Percentiles rank a stretch among this genome's conserved stretches.
phyloP scores from a whole-genome alignment of 306 rosid species.

The Cicer cuneatum region DNA sequence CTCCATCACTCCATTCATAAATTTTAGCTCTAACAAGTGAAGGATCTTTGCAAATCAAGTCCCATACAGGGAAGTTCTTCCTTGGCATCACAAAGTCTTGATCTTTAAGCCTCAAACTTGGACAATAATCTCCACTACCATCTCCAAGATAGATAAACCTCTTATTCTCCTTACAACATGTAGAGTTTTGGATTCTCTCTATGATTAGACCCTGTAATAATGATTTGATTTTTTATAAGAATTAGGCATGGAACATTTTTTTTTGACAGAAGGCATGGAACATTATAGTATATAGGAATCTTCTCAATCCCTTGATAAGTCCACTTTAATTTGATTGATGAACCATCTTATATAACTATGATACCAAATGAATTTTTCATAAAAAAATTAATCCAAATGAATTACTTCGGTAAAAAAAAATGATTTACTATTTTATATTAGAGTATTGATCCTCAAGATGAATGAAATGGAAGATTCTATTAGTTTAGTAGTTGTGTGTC shows the following conservation, averaged over 20 bases:
- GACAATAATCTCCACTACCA: conserved; percentile 66
- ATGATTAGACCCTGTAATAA: conserved; percentile 54
- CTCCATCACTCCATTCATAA: conserved; percentile 67
- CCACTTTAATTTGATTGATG: not conserved
- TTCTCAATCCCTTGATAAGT: not conserved
- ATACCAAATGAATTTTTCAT: not conserved
- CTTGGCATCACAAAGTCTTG: conserved; percentile 68
- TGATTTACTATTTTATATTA: not conserved
- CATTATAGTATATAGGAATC: not conserved
- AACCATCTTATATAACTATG: not conserved
- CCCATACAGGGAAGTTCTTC: conserved; percentile 68
- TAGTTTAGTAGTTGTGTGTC: not conserved
- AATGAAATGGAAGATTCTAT: not conserved
- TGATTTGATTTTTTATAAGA: not conserved
- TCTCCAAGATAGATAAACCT: conserved; percentile 69
- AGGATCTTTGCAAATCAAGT: conserved; percentile 62
- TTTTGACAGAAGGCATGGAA: too few relatives aligned
- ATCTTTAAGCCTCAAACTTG: conserved; percentile 63
- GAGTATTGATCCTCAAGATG: not conserved
- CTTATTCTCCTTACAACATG: conserved; percentile 42
- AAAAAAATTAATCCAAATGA: not conserved
- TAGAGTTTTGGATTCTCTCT: conserved; percentile 53
- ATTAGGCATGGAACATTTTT: not conserved
- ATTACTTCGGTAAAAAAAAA: not conserved
- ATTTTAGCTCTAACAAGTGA: conserved; percentile 56